Conservation (phyloP, 345 rosid genomes). For the Sisymbrium altissimum region DNA sequence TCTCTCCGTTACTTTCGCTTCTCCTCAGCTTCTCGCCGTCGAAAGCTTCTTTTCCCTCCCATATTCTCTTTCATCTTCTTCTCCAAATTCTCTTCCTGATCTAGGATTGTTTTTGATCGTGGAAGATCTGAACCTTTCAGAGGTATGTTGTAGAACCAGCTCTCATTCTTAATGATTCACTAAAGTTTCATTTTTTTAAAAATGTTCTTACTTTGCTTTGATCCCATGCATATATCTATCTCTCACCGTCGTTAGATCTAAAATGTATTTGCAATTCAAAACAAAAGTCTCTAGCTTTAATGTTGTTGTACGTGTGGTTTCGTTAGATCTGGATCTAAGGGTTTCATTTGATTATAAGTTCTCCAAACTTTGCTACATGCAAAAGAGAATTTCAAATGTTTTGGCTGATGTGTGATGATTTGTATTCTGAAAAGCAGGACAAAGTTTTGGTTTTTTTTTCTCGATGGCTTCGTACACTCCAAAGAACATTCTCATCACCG, state of each 20-base stretch:
- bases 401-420: not conserved
- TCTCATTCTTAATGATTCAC: not conserved
- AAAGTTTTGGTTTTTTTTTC: not conserved
- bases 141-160: slow-evolving; percentile 14
- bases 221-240: not conserved
- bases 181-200: not conserved
- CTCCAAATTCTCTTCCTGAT: not conserved
- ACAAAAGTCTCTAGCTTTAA: not conserved
- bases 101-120: not conserved
- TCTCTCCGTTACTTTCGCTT: slow-evolving; percentile 24
- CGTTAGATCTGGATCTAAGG: slow-evolving; percentile 7
- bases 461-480: slow-evolving; percentile 55
- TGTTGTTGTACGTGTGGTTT: not conserved
- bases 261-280: not conserved
- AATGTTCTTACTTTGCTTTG: not conserved
- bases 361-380: too few relatives aligned
- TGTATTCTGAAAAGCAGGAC: not conserved
- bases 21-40: slow-evolving; percentile 10
- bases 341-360: too few relatives aligned
- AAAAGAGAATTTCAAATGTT: not conserved
- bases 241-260: not conserved
- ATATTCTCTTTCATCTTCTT: not conserved
- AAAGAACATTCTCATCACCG: slow-evolving; percentile 83
- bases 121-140: slow-evolving; percentile 9
- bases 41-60: not conserved